Conservation (phyloP, 2,329 filamentous ascomycete genomes). For the Aspergillus sp. region DNA sequence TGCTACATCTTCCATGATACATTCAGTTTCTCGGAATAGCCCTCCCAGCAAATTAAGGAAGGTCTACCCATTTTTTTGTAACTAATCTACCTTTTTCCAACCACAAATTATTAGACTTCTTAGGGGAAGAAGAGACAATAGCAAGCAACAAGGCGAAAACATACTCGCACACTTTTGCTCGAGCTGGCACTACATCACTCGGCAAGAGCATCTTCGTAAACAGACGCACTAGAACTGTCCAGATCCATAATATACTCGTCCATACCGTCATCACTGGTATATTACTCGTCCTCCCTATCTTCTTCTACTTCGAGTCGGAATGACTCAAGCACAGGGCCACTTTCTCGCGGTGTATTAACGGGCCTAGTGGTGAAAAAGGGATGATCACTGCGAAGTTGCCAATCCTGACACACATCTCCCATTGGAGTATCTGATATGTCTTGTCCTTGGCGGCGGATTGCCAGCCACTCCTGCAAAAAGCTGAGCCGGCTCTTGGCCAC, state of each 20-base stretch:
- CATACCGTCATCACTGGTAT: constrained; percentile 15
- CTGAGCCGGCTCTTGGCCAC: constrained; percentile 22
- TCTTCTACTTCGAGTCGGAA: background rate
- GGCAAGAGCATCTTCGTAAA: background rate
- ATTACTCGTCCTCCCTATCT: constrained; percentile 13
- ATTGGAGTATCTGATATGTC: constrained; percentile 42
- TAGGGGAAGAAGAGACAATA: background rate
- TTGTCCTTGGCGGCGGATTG: constrained; percentile 38
- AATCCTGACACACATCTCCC: constrained; percentile 40
- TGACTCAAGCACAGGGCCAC: constrained; percentile 2
- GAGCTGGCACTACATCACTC: background rate
- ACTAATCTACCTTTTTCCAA: too few relatives aligned
- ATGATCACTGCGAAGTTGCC: constrained; percentile 30
- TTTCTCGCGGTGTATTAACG: background rate
- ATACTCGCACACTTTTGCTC: background rate
- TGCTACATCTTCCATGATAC: too few relatives aligned
- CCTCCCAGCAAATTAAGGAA: too few relatives aligned
- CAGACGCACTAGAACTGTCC: background rate
- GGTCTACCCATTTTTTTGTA: too few relatives aligned
- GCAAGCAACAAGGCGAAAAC: background rate
- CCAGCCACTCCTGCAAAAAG: constrained; percentile 43
- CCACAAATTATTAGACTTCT: too few relatives aligned
- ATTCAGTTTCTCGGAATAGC: too few relatives aligned
- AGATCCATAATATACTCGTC: background rate
- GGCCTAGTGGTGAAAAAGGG: constrained; percentile 31